Percentiles rank a stretch among this genome's conserved stretches.
These are phyloP conservation scores for Xylariaceae sp. DNA, from an alignment of 2,329 filamentous ascomycete genomes.

Conservation along the genomic window DNA sequence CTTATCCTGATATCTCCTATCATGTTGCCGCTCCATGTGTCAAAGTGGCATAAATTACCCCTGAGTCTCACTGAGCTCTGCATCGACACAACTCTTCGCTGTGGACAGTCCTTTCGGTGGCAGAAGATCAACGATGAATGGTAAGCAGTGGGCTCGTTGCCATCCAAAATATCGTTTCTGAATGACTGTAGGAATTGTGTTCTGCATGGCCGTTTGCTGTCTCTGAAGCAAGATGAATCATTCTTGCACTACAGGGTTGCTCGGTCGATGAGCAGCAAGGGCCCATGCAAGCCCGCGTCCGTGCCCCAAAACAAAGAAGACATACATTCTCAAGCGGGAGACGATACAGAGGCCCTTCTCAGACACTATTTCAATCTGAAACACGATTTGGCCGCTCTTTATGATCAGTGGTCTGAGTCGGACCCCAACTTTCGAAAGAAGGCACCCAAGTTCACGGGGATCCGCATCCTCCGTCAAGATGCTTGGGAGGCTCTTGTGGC, in stretches of 20 bases:
- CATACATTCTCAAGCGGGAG: constrained; percentile 41
- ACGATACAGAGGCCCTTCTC: constrained; percentile 70
- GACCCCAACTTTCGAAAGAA: constrained; percentile 87
- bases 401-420: constrained; percentile 77
- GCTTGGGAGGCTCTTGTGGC: constrained; percentile 90
- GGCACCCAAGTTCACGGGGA: constrained; percentile 80
- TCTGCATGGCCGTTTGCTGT: constrained; percentile 77
- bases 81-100: constrained; percentile 89
- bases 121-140: constrained; percentile 80
- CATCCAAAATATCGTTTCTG: neutral
- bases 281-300: constrained; percentile 34
- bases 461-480: constrained; percentile 89
- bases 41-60: constrained; percentile 84
- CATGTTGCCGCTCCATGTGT: constrained; percentile 45
- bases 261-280: constrained; percentile 41
- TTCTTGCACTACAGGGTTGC: constrained; percentile 75
- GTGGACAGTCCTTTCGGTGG: constrained; percentile 97
- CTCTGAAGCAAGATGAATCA: constrained; percentile 73
- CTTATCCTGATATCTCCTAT: neutral
- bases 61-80: constrained; percentile 79
- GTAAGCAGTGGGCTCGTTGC: constrained; percentile 40
- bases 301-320: constrained; percentile 28
- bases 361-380: constrained; percentile 82
- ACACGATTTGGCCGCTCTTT: constrained; percentile 69
- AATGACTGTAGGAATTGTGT: constrained; percentile 61